Conservation (phyloP, 306 rosid species). For the Herpetospermum pedunculosum region DNA sequence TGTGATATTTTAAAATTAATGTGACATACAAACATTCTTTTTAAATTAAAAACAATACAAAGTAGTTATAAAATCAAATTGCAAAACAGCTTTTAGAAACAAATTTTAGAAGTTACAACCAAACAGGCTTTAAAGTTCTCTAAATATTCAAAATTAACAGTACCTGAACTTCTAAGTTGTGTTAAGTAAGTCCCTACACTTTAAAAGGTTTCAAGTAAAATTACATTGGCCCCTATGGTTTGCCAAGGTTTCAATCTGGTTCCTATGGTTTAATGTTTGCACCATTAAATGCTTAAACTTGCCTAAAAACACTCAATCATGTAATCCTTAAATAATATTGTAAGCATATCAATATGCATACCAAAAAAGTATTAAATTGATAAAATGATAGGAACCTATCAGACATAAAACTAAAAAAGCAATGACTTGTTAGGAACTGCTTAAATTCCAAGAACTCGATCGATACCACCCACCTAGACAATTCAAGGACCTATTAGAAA, state of each 20-base stretch:
- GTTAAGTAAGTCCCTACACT: no score
- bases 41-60: no score
- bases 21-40: no score
- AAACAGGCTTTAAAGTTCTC: not conserved
- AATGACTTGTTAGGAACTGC: not conserved
- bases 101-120: not conserved
- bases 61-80: not conserved
- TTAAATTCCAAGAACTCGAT: not conserved
- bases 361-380: not conserved
- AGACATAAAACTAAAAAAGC: not conserved
- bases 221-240: no score
- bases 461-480: not conserved
- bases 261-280: not conserved
- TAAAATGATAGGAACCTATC: not conserved
- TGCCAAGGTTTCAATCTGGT: no score
- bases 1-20: not conserved
- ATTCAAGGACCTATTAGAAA: not conserved
- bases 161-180: not conserved
- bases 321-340: not conserved
- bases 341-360: not conserved
- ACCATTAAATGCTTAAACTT: not conserved
- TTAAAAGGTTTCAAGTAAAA: no score
- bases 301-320: not conserved
- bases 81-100: not conserved
- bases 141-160: not conserved